Evolutionary conservation across 2,329 filamentous ascomycete genomes (phyloP), one percentile per base, ranked within the genome.

Genomic region (Cephalotrichum gorgonifer): DNA sequence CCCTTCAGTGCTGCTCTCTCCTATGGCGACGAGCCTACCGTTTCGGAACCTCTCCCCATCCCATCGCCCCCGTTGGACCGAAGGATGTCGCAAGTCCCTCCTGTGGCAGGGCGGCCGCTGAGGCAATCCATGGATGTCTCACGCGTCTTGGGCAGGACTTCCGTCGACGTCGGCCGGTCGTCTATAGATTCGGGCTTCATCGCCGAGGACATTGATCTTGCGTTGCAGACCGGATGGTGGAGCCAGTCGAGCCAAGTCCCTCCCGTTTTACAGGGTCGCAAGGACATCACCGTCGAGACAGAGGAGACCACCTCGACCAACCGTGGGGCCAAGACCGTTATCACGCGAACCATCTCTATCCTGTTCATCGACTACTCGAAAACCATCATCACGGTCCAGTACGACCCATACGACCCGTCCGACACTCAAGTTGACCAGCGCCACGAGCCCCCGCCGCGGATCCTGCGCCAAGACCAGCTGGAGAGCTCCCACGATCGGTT

Each of bases 291-390:
- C 48, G 85, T 81, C 47, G 89, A 97, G 64, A 76, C 83, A 22
- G 87, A 95, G 54, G 88, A 96, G 61, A 81, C 83, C 1, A 82
- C 76, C 6, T 78, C 83, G 14, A 75, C 78, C 11, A 82, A 83
- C 54, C 78, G 83, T 14, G 83, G 84, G 26, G 82, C 86, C 25
- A 84, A 83, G 62, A 81, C 81, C 1, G 76, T 75, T 1, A 71
- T 95, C 20, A 86, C 84, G 6, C 90, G 90, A 55, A 82, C 90
- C 52, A 75, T 96, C 39, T 93, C 85, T 57, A 73, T 97, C n/a
- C 70, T 98, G 8, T 98, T 88, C 70, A 83, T 89, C 59, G 93
- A 98, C 67, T 98, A 98, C 65, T 96, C 90, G 17, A 93, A 97
- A 63, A 97, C 91, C 0, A 75, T 94, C 54, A 78, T 98, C 58